Conservation (phyloP, 805 yeast species). For the Ogataea salicorniae region DNA sequence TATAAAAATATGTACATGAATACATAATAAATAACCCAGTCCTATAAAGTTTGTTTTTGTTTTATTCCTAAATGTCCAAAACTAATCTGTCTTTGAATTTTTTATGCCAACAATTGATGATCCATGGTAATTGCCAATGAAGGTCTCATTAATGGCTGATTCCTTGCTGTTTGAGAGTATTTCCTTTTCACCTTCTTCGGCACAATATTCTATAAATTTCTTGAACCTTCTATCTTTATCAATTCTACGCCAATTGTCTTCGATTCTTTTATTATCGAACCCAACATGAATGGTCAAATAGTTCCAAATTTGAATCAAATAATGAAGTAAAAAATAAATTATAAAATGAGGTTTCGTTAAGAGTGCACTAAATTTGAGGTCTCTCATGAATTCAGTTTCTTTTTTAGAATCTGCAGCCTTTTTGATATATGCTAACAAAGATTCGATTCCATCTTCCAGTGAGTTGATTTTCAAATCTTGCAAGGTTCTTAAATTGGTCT, state of each 20-base stretch:
- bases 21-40: too few species aligned
- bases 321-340: slow-evolving; percentile 17
- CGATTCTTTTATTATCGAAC: slow-evolving; percentile 19
- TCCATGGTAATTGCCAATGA: too few species aligned
- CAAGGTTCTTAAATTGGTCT: slow-evolving; percentile 41
- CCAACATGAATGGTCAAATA: slow-evolving; percentile 11
- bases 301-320: slow-evolving; percentile 12
- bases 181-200: slow-evolving; percentile 13
- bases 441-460: slow-evolving; percentile 14
- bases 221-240: slow-evolving; percentile 25
- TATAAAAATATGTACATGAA: too few species aligned
- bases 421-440: too few species aligned
- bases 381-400: too few species aligned
- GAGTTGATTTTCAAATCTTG: slow-evolving; percentile 33
- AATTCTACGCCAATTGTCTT: slow-evolving; percentile 25
- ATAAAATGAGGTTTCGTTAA: slow-evolving; percentile 19
- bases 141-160: too few species aligned
- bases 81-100: too few species aligned
- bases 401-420: too few species aligned
- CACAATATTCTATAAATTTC: slow-evolving; percentile 17
- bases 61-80: too few species aligned
- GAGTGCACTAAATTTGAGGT: slow-evolving; percentile 5
- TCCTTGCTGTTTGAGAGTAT: neutral
- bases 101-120: too few species aligned
- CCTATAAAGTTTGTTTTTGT: too few species aligned